phyloP scores from a whole-genome alignment of 1,139 yeast genomes.

The Pichia sp. region DNA sequence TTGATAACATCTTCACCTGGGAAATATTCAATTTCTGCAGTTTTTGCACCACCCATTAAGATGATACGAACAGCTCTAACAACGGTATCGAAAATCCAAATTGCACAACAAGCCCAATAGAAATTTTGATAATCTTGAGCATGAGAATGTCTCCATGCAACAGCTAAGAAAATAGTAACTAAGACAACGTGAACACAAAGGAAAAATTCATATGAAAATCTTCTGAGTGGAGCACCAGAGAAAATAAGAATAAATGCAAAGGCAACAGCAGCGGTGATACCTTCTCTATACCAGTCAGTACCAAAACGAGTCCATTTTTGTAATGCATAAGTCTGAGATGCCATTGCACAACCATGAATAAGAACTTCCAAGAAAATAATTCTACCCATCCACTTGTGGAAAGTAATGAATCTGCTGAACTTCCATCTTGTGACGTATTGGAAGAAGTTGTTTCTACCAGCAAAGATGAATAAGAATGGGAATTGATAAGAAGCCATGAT shows the following conservation, averaged over 20 bases:
- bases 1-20: slow-evolving; percentile 37
- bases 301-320: slow-evolving; percentile 43
- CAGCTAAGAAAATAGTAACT: slow-evolving; percentile 54
- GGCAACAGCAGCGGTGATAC: slow-evolving; percentile 47
- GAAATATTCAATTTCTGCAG: slow-evolving; percentile 47
- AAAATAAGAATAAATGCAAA: slow-evolving; percentile 43
- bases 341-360: slow-evolving; percentile 56
- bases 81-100: slow-evolving; percentile 64
- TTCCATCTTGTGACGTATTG: slow-evolving; percentile 68
- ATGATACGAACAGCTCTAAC: slow-evolving; percentile 49
- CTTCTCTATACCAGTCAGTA: slow-evolving; percentile 49
- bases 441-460: slow-evolving; percentile 68
- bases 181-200: slow-evolving; percentile 55
- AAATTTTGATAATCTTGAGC: slow-evolving; percentile 45
- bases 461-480: slow-evolving; percentile 57
- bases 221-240: slow-evolving; percentile 53
- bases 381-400: slow-evolving; percentile 70
- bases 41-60: slow-evolving; percentile 44
- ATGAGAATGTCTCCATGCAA: slow-evolving; percentile 58
- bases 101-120: slow-evolving; percentile 53
- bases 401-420: slow-evolving; percentile 54
- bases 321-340: slow-evolving; percentile 37
- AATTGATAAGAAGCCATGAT: slow-evolving; percentile 49
- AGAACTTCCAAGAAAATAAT: slow-evolving; percentile 37
- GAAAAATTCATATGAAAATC: slow-evolving; percentile 61